Evolutionary conservation across 441 rosid genomes (phyloP), one percentile per base, ranked within the genome.

Genomic region (Breynia disticha): DNA sequence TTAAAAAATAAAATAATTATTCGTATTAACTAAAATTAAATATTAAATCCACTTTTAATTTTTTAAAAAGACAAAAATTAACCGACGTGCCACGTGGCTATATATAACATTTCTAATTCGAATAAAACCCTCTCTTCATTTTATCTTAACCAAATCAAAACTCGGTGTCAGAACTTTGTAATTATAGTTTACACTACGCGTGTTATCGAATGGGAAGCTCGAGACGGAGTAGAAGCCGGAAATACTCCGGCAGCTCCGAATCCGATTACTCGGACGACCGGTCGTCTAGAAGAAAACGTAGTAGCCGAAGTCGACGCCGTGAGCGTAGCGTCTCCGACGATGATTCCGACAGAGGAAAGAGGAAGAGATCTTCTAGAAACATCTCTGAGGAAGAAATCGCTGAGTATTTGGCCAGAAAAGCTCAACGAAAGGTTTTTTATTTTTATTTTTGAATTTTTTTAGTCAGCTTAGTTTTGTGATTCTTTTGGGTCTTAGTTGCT

Each of bases 381-480:
- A 38, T 80, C 54, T 61, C 87, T 0, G 87, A 91, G 48, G 94
- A 76, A 46, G 80, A 80, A 61, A 67, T 88, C 47, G 73, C 82
- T 3, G 91, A 79, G 37, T 88, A 91, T 64, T 7, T 86, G 54
- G 73, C 89, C 15, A 88, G 82, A 64, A 81, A 67, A 67, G 95
- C 98, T 39, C 97, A 88, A 66, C 79, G 75, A 66, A 91, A 81
- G 94, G 95, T 83, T 49, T 48, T 64, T 9, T 21, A n/a, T 41
- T 44, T 48, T 37, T 8, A 15, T 16, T 19, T 16, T 16, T 4
- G 7, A 21, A 15, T 20, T 50, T 24, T 52, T 62, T 46, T 56
- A 65, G 50, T 41, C 35, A 16, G 8, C 28, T 19, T 44, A 48
- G 46, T 37, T 54, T 48, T 60, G 45, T 28, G 18, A 22, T 57